Percentiles rank a stretch among this genome's conserved stretches.
phyloP scores from a whole-genome alignment of 2,329 filamentous ascomycete genomes.

The Parasarocladium wereldwijsianum region DNA sequence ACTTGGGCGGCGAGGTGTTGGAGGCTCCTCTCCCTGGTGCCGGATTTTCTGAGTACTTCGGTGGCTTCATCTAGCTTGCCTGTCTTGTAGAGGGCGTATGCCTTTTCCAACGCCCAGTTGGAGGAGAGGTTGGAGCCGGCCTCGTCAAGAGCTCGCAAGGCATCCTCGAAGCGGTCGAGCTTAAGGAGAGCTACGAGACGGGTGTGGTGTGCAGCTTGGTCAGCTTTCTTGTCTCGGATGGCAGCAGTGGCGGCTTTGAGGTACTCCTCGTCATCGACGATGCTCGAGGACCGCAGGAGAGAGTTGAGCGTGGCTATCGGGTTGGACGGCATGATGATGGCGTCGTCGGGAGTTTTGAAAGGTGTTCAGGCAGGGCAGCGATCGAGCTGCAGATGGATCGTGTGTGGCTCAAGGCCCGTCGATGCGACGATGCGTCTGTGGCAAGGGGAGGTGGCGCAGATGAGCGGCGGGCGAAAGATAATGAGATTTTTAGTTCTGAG shows the following conservation, averaged over 20 bases:
- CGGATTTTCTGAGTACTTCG: conserved; percentile 20
- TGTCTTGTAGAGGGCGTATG: conserved; percentile 74
- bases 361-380: too few relatives aligned
- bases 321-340: conserved; percentile 24
- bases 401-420: too few relatives aligned
- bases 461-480: too few relatives aligned
- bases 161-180: conserved; percentile 70
- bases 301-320: conserved; percentile 35
- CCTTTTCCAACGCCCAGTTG: conserved; percentile 51
- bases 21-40: conserved; percentile 19
- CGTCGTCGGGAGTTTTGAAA: too few relatives aligned
- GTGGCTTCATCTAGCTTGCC: conserved; percentile 55
- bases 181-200: conserved; percentile 64
- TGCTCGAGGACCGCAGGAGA: conserved; percentile 37
- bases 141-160: conserved; percentile 51
- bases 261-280: conserved; percentile 60
- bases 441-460: too few relatives aligned
- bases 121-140: conserved; percentile 46
- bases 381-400: too few relatives aligned
- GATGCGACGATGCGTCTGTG: too few relatives aligned
- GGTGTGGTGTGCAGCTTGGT: conserved; percentile 48
- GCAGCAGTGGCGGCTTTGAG: conserved; percentile 49
- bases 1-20: conserved; percentile 48
- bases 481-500: too few relatives aligned
- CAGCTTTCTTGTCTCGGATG: conserved; percentile 44